phyloP scores from a whole-genome alignment of 352 stramenopile genomes.

The Phytophthora niederhauseri region DNA sequence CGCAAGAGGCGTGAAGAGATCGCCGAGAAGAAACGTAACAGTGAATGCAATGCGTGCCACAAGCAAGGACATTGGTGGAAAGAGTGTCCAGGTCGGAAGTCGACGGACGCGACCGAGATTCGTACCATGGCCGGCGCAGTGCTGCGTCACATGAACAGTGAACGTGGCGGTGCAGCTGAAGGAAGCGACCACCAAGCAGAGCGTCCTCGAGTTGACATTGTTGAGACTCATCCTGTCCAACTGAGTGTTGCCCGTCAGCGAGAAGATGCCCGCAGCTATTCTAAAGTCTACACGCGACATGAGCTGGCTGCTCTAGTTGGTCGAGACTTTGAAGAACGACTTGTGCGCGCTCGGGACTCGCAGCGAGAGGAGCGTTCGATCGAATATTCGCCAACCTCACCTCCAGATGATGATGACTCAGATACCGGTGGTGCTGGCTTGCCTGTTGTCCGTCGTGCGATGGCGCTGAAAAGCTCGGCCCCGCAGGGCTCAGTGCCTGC shows the following conservation, averaged over 20 bases:
- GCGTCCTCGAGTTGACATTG: neutral
- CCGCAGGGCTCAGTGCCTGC: neutral
- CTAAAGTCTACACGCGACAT: neutral
- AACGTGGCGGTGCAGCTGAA: neutral
- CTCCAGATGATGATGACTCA: neutral
- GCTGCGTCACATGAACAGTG: neutral
- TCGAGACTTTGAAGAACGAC: neutral
- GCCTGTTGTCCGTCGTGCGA: neutral
- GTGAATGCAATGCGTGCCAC: slow-evolving; percentile 1
- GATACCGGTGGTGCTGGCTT: neutral
- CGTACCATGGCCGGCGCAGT: slow-evolving; percentile 2
- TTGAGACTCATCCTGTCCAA: neutral
- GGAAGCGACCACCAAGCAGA: neutral
- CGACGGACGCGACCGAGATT: neutral
- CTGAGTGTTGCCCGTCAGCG: neutral
- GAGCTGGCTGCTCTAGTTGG: neutral
- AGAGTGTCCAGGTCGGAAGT: neutral
- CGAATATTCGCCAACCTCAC: neutral
- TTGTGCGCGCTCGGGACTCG: neutral
- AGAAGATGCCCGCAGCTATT: neutral
- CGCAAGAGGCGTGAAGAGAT: slow-evolving; percentile 1
- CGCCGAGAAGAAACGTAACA: neutral
- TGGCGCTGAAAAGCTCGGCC: neutral
- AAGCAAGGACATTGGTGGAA: neutral
- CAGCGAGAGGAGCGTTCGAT: neutral